Conservation (phyloP, 495 filamentous ascomycete species). For the Penicillium pulvis region DNA sequence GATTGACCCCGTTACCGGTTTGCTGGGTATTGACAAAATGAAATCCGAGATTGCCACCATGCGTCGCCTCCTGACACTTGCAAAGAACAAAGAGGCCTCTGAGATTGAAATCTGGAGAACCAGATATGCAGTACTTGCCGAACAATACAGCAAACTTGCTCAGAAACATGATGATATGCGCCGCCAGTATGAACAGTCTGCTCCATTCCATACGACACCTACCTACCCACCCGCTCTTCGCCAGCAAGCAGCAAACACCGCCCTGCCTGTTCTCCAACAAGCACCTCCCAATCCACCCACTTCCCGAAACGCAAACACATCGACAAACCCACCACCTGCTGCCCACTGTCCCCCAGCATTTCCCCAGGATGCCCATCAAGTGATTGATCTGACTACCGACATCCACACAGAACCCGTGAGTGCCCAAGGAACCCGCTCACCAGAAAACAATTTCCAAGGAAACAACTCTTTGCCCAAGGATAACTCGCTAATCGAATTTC, state of each 20-base stretch:
- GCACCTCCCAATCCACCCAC: neutral
- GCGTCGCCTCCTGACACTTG: conserved; percentile 9
- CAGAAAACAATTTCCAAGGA: neutral
- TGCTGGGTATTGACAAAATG: conserved; percentile 11
- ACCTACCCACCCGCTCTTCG: too few species aligned
- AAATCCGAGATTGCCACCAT: conserved; percentile 9
- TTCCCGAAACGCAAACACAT: neutral
- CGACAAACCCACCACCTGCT: neutral
- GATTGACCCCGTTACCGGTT: conserved; percentile 12
- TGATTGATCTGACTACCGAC: conserved; percentile 16
- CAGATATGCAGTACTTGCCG: conserved; percentile 2
- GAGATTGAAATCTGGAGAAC: conserved; percentile 6
- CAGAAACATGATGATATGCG: too few species aligned
- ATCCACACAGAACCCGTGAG: conserved; percentile 9
- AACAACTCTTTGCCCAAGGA: neutral
- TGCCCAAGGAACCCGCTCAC: conserved; percentile 6
- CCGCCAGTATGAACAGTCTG: too few species aligned
- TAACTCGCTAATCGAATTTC: conserved; percentile 4
- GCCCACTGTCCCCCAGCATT: conserved; percentile 2
- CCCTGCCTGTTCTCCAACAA: neutral
- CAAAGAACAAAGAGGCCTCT: conserved; percentile 4
- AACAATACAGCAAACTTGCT: neutral
- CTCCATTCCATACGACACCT: too few species aligned
- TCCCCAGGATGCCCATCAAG: neutral
- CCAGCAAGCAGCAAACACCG: too few species aligned